phyloP scores from a whole-genome alignment of 225 moss, liverwort and hornwort species.

The Climacium dendroides region DNA sequence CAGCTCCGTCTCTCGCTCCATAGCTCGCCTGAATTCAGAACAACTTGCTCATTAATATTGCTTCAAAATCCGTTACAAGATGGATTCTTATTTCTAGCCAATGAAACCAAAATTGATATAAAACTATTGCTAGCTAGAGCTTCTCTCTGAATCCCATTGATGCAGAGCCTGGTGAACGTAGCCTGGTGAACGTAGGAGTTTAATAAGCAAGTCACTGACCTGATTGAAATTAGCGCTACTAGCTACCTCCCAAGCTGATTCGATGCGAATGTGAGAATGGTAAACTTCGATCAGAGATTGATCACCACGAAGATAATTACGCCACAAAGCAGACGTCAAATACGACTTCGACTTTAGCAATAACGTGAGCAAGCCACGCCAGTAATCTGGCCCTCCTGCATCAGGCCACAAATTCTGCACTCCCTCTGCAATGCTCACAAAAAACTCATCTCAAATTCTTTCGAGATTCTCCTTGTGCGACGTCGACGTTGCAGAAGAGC shows the following conservation, averaged over 20 bases:
- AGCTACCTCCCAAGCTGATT: not conserved
- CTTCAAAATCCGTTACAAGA: not conserved
- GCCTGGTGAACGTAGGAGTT: not conserved
- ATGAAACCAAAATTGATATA: not conserved
- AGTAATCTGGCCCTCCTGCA: not conserved
- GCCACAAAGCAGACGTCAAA: not conserved
- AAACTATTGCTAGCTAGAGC: not conserved
- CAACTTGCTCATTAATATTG: too few relatives aligned
- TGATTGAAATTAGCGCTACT: not conserved
- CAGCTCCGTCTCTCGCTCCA: conserved; percentile 40
- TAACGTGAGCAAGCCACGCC: not conserved
- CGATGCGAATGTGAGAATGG: not conserved
- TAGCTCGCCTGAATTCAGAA: not conserved
- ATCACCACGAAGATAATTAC: not conserved
- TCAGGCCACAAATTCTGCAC: not conserved
- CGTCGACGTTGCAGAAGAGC: not conserved
- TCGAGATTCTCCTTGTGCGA: not conserved
- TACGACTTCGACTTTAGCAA: not conserved
- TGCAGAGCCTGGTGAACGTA: not conserved
- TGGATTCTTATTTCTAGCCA: not conserved
- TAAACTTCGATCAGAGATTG: not conserved
- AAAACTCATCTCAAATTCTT: not conserved
- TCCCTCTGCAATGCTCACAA: not conserved
- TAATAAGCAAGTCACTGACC: not conserved
- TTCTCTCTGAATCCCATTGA: not conserved